These are phyloP conservation scores for Pyricularia sp. DNA, from an alignment of 2,329 filamentous ascomycete species.

Conservation along the genomic window DNA sequence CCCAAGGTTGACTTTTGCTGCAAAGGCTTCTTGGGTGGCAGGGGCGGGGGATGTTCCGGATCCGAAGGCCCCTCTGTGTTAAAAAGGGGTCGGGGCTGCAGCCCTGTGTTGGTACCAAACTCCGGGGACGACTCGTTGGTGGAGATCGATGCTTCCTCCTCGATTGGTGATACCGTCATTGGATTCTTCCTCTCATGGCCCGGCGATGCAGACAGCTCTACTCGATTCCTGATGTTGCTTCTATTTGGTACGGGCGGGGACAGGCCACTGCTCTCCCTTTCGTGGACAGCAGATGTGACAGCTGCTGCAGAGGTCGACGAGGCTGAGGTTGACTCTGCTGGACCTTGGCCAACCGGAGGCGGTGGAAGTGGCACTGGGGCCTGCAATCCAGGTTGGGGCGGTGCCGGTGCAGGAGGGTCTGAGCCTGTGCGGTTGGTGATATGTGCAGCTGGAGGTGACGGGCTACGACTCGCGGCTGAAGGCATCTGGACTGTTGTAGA, in stretches of 20 bases:
- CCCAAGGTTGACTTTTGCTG: constrained; percentile 1
- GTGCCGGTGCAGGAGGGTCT: not conserved
- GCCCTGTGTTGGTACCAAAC: not conserved
- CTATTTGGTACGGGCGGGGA: constrained; percentile 1
- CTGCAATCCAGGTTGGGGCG: not conserved
- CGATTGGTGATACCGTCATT: not conserved
- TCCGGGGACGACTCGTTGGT: not conserved
- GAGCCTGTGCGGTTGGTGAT: not conserved
- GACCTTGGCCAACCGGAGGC: not conserved
- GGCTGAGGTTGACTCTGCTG: not conserved
- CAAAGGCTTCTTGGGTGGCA: not conserved
- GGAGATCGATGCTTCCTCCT: not conserved
- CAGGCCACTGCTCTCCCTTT: not conserved
- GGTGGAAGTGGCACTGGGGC: not conserved
- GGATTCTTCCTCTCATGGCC: constrained; percentile 2
- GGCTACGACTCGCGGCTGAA: not conserved
- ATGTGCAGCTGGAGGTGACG: not conserved
- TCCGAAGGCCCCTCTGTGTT: not conserved
- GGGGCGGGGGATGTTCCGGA: not conserved
- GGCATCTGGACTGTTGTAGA: constrained; percentile 5
- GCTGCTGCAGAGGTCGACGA: not conserved
- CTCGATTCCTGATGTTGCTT: constrained; percentile 3
- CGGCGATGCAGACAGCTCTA: constrained; percentile 4
- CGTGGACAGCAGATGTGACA: not conserved
- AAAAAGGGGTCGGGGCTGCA: not conserved